Evolutionary conservation across 352 stramenopile genomes (phyloP), one percentile per base, ranked within the genome.

Genomic region (Blastocystis sp.): DNA sequence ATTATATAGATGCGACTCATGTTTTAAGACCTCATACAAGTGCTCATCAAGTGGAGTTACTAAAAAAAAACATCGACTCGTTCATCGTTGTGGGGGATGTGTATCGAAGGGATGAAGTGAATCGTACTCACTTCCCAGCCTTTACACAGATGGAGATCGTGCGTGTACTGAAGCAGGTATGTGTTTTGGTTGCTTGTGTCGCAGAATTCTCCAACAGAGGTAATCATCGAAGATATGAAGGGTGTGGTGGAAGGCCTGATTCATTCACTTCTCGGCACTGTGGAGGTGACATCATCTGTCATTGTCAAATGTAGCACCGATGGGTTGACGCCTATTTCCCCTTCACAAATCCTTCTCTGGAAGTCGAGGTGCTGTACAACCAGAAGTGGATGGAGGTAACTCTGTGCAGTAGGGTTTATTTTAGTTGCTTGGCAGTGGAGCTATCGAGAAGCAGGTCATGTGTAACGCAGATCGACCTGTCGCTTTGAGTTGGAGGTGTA

Each of bases 101-200:
- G 13, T 98, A 98, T 92, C 95, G 97, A 69, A 93, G 97, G 15
- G 97, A 99, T 92, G 96, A 98, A 92, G 98, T 99, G 90, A 97
- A 99, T 90, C 92, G 93, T 13, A 98, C 93, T 61, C 97, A 99
- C 92, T 99, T 99, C 93, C 97, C 97, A 0, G 95, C 98, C 11
- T 99, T 99, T 93, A 97, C 99, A 91, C 95, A 98, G 90, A 98
- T 99, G 95, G 97, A 99, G 90, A 97, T 96, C 66, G 96, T 98
- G 1, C 95, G 96, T 6, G 75, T 34, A 18, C 63, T 87, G 18
- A n/a, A 39, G 29, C 11, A 37, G 79, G 76, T 79, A 70, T 20
- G 63, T 84, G 50, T 41, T 54, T 75, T 9, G 4, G 59, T 5
- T 45, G n/a, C 20, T 87, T 23, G 91, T 37, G 34, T 87, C 91